These are phyloP conservation scores for Corinectria fuckeliana DNA, from an alignment of 2,329 filamentous ascomycete genomes.

Conservation along the genomic window DNA sequence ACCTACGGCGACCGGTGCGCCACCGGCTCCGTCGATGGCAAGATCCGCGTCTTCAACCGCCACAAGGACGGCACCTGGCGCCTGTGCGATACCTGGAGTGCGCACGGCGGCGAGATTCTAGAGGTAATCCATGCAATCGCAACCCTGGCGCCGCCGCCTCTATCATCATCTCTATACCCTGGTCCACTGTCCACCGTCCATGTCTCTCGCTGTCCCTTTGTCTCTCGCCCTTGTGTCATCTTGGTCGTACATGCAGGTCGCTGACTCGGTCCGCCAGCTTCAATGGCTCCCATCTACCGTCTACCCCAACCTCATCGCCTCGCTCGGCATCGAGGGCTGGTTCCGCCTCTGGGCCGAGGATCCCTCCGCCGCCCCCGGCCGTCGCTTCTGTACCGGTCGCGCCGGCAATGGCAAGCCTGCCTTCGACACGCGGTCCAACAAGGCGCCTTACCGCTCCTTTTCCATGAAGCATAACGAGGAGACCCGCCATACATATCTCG, in stretches of 20 bases:
- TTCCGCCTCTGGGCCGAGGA: slow-evolving; percentile 96
- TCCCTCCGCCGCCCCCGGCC: slow-evolving; percentile 77
- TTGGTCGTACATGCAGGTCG: slow-evolving; percentile 18
- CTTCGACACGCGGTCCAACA: slow-evolving; percentile 64
- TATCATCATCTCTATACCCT: background rate
- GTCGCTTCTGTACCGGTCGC: slow-evolving; percentile 76
- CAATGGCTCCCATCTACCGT: slow-evolving; percentile 93
- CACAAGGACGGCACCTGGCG: slow-evolving; percentile 80
- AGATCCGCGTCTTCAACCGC: slow-evolving; percentile 88
- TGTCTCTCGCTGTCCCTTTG: slow-evolving; percentile 1
- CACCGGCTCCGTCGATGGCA: slow-evolving; percentile 90
- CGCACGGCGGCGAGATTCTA: slow-evolving; percentile 87
- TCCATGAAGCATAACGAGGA: slow-evolving; percentile 85
- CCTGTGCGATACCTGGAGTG: slow-evolving; percentile 85
- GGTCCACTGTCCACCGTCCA: background rate
- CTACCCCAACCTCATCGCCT: slow-evolving; percentile 84
- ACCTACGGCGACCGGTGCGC: slow-evolving; percentile 91
- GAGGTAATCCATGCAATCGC: slow-evolving; percentile 64
- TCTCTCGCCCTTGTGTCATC: slow-evolving; percentile 13
- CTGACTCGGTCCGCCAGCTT: slow-evolving; percentile 60
- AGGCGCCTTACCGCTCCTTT: slow-evolving; percentile 75
- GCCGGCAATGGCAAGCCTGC: slow-evolving; percentile 55
- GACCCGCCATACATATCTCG: slow-evolving; percentile 81
- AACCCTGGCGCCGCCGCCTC: slow-evolving; percentile 25
- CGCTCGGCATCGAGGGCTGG: slow-evolving; percentile 86